These are phyloP conservation scores for Talaromyces nanjingensis DNA, from an alignment of 495 filamentous ascomycete genomes.

Conservation along the genomic window DNA sequence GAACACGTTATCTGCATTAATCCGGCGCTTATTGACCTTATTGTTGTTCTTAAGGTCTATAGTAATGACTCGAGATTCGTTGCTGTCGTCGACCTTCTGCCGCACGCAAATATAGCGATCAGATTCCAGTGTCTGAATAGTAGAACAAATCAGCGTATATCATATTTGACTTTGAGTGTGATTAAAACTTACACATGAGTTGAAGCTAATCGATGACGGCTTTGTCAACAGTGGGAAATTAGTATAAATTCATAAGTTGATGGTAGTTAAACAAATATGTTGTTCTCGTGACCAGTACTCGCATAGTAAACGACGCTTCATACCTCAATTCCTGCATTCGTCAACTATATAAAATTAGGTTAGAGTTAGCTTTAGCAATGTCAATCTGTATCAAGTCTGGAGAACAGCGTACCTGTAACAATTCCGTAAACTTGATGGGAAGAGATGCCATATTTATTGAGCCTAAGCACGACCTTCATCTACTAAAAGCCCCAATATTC, in stretches of 20 bases:
- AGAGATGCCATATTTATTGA: too few species aligned
- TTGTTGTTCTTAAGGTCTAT: conserved; percentile 92
- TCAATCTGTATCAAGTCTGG: too few species aligned
- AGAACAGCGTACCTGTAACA: too few species aligned
- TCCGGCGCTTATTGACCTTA: conserved; percentile 84
- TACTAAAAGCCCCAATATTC: too few species aligned
- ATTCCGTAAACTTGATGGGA: too few species aligned
- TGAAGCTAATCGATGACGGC: conserved; percentile 87
- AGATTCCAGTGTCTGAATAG: conserved; percentile 83
- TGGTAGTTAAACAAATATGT: background rate
- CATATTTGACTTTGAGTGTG: conserved; percentile 6
- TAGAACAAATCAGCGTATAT: conserved; percentile 13
- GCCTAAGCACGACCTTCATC: too few species aligned
- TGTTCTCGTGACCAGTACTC: background rate
- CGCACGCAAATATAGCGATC: conserved; percentile 93
- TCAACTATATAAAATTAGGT: too few species aligned
- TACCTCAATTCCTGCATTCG: too few species aligned
- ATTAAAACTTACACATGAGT: conserved; percentile 73
- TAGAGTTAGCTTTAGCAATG: too few species aligned
- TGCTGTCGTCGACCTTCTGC: conserved; percentile 74
- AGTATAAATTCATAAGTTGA: conserved; percentile 23
- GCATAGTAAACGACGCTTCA: too few species aligned
- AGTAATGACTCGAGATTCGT: conserved; percentile 89
- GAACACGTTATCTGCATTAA: conserved; percentile 99
- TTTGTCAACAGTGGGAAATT: conserved; percentile 30